phyloP scores from a whole-genome alignment of 371 early-diverging fungal species.

The Polyrhizophydium stewartii region DNA sequence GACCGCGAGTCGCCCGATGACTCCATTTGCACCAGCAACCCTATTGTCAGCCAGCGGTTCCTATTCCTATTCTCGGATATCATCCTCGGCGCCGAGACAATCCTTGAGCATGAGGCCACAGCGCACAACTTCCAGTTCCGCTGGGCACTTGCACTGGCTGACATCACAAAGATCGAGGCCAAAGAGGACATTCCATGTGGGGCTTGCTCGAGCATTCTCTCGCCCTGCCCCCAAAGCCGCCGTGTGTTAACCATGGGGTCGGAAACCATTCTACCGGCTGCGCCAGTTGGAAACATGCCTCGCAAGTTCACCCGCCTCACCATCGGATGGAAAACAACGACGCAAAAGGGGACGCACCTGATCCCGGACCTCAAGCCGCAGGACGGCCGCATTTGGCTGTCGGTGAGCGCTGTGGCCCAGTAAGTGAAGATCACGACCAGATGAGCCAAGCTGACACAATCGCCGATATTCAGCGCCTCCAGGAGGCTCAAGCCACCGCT shows the following conservation, averaged over 20 bases:
- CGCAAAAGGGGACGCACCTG: background rate
- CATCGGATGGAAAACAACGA: background rate
- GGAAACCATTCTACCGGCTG: too few species aligned
- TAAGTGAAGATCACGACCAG: too few species aligned
- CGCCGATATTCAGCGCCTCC: background rate
- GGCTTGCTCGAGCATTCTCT: too few species aligned
- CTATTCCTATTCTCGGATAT: background rate
- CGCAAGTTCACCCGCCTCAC: too few species aligned
- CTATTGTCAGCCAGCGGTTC: background rate
- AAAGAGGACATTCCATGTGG: background rate
- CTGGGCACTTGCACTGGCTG: background rate
- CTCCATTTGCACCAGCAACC: too few species aligned
- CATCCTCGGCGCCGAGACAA: background rate
- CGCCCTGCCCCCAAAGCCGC: background rate
- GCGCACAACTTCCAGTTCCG: background rate
- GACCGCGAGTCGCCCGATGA: background rate
- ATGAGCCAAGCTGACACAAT: background rate
- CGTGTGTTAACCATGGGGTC: too few species aligned
- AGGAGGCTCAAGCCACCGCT: background rate
- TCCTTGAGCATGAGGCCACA: too few species aligned
- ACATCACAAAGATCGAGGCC: background rate
- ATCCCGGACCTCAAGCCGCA: background rate
- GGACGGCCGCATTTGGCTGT: background rate
- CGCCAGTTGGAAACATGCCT: too few species aligned
- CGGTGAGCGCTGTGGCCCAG: background rate